Evolutionary conservation across 108 stramenopile species (phyloP).

Genomic region (Aureococcus anophagefferens): DNA sequence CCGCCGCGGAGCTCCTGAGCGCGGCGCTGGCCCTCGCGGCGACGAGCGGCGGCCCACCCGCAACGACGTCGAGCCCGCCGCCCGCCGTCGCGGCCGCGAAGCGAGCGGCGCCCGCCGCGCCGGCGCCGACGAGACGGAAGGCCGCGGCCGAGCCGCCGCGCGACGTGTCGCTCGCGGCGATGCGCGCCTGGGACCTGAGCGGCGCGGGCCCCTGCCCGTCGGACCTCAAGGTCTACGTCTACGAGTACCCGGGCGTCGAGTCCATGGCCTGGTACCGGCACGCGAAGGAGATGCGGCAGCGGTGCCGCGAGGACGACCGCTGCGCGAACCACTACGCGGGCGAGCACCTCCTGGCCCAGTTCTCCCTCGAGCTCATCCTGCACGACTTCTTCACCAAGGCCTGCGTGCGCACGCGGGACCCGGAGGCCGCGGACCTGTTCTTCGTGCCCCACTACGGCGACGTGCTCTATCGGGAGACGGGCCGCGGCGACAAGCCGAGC

Average conservation of each 20-base stretch:
- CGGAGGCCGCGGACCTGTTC: constrained; percentile 17
- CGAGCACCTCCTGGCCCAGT: background rate
- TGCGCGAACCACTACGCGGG: background rate
- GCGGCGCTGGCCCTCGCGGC: background rate
- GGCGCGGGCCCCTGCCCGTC: background rate
- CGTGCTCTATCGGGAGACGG: constrained; percentile 1
- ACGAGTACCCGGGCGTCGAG: background rate
- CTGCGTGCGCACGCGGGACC: constrained; percentile 10
- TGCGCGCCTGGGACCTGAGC: background rate
- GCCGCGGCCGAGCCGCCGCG: too few species aligned
- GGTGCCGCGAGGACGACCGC: too few species aligned
- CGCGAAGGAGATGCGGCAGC: too few species aligned
- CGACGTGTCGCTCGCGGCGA: too few species aligned
- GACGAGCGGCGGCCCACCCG: background rate
- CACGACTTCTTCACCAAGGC: constrained; percentile 8
- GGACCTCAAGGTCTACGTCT: background rate
- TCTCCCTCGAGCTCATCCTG: constrained; percentile 15
- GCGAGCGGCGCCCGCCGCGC: too few species aligned
- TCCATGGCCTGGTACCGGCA: background rate
- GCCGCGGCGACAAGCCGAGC: background rate
- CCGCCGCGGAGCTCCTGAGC: too few species aligned
- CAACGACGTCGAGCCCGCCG: background rate
- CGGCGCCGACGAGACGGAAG: too few species aligned
- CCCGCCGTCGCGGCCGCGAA: too few species aligned
- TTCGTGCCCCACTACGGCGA: constrained; percentile 14